These are phyloP conservation scores for Rubia occidens DNA, from an alignment of 305 asterid genomes.

Conservation along the genomic window DNA sequence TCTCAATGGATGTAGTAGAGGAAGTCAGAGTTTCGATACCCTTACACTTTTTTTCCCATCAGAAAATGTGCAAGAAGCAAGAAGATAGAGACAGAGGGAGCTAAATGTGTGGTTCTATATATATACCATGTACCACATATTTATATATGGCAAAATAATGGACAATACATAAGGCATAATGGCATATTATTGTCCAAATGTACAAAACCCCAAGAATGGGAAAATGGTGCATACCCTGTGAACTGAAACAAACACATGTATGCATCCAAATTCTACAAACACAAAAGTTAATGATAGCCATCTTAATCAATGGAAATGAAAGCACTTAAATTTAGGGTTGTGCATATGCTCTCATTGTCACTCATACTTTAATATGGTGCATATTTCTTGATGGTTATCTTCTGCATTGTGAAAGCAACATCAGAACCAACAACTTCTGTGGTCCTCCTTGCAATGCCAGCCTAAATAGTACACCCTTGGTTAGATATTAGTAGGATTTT, in stretches of 20 bases:
- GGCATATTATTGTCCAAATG: not conserved
- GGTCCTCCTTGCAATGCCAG: constrained; percentile 21
- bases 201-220: constrained; percentile 13
- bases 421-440: constrained; percentile 14
- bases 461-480: constrained; percentile 16
- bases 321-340: constrained; percentile 21
- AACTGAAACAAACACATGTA: not conserved
- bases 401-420: constrained; percentile 31
- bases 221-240: constrained; percentile 23
- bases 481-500: constrained; percentile 10
- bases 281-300: constrained; percentile 15
- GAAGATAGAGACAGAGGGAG: not conserved
- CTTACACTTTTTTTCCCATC: not conserved
- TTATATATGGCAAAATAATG: not conserved
- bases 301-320: constrained; percentile 26
- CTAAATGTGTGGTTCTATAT: not conserved
- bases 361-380: constrained; percentile 4
- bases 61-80: not conserved
- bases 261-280: constrained; percentile 7
- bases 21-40: not conserved
- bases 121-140: not conserved
- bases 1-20: not conserved
- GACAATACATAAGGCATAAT: too few species aligned
- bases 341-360: constrained; percentile 21
- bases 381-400: constrained; percentile 27